Conservation (phyloP, 495 filamentous ascomycete species). For the Aspergillus haitiensis region DNA sequence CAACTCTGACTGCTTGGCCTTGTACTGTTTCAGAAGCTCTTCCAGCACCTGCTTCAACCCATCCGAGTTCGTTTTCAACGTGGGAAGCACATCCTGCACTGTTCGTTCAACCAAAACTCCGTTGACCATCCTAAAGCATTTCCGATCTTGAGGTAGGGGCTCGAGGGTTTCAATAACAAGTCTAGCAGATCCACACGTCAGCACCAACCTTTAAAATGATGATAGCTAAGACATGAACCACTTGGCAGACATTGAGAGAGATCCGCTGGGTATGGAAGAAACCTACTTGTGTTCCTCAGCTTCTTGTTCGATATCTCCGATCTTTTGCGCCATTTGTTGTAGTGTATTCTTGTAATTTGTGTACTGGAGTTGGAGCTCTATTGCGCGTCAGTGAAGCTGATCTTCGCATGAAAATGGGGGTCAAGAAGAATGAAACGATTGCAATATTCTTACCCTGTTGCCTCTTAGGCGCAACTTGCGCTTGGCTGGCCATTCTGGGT, state of each 20-base stretch:
- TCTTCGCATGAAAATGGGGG: constrained; percentile 21
- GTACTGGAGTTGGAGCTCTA: constrained; percentile 93
- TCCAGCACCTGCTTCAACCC: constrained; percentile 95
- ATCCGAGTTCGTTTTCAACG: constrained; percentile 90
- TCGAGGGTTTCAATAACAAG: constrained; percentile 93
- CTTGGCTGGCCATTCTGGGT: constrained; percentile 44
- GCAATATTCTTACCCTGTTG: constrained; percentile 70
- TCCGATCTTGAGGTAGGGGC: constrained; percentile 79
- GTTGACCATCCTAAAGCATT: constrained; percentile 99
- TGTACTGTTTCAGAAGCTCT: constrained; percentile 95
- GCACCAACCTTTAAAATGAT: constrained; percentile 9
- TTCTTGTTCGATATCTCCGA: constrained; percentile 95
- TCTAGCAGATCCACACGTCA: constrained; percentile 47
- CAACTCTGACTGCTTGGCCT: constrained; percentile 88
- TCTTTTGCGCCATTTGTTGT: constrained; percentile 91
- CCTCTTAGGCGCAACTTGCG: constrained; percentile 61
- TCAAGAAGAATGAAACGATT: constrained; percentile 7
- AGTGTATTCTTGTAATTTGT: constrained; percentile 93
- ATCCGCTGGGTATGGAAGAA: background rate
- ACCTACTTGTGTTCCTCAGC: constrained; percentile 96
- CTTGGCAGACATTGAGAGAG: background rate
- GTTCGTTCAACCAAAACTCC: constrained; percentile 93
- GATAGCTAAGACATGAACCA: background rate
- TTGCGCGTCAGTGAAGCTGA: constrained; percentile 19
- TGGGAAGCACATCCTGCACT: constrained; percentile 85